These are phyloP conservation scores for Chernovozyma sophiae-reginae DNA, from an alignment of 1,139 yeast species.

Conservation along the genomic window DNA sequence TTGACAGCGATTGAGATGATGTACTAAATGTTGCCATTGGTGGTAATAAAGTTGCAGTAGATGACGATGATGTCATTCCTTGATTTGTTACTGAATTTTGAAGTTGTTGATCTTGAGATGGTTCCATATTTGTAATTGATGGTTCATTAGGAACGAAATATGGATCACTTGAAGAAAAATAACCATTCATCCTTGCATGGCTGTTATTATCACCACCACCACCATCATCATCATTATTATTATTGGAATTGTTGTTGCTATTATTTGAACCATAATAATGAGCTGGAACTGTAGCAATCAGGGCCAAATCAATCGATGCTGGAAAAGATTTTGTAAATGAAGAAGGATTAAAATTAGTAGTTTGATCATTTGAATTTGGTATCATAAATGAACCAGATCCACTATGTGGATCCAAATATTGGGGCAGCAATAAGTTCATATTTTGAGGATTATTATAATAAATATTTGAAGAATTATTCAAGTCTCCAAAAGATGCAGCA, in stretches of 20 bases:
- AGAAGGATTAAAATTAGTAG: conserved; percentile 9
- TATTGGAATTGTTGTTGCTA: neutral
- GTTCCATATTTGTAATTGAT: neutral
- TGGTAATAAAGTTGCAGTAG: conserved; percentile 22
- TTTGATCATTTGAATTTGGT: neutral
- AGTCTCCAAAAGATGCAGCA: conserved; percentile 8
- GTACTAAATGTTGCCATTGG: conserved; percentile 35
- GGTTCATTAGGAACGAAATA: neutral
- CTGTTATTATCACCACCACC: neutral
- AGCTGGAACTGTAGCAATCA: conserved; percentile 13
- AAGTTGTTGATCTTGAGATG: conserved; percentile 4
- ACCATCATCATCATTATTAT: no score
- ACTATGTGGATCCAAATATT: conserved; percentile 11
- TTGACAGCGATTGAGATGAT: conserved; percentile 5
- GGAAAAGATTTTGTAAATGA: conserved; percentile 35
- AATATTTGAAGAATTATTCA: neutral
- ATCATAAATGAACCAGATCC: neutral
- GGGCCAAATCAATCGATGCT: conserved; percentile 35
- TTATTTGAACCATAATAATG: neutral
- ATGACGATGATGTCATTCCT: neutral
- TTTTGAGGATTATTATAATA: neutral
- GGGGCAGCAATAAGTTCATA: conserved; percentile 27
- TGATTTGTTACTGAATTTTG: conserved; percentile 3
- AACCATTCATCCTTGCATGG: neutral
- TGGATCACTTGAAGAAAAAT: neutral